Evolutionary conservation across 2,329 filamentous ascomycete genomes (phyloP).

Genomic region (Lecanicillium sp.): DNA sequence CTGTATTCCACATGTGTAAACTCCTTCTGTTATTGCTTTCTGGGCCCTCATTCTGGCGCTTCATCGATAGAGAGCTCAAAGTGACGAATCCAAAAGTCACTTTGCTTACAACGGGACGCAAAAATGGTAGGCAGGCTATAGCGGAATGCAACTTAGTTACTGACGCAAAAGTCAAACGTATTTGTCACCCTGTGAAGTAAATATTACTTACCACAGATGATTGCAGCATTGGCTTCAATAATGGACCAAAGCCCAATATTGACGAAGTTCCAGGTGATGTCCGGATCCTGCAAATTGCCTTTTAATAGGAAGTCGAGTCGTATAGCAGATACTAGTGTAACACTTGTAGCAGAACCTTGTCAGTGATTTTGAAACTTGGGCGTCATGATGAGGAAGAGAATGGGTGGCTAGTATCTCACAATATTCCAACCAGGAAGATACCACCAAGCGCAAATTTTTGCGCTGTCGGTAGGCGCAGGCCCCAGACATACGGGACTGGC

Average conservation of each 20-base stretch:
- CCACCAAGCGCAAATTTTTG: constrained; percentile 22
- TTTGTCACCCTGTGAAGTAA: no score
- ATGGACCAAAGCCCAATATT: constrained; percentile 20
- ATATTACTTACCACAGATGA: constrained; percentile 20
- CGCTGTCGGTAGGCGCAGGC: constrained; percentile 19
- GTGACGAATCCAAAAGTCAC: no score
- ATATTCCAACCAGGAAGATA: constrained; percentile 22
- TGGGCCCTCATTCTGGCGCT: no score
- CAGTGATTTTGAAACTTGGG: neutral
- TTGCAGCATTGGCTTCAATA: constrained; percentile 20
- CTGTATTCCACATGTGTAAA: no score
- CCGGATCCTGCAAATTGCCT: constrained; percentile 16
- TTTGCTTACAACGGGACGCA: no score
- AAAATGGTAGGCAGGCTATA: no score
- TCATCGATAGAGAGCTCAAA: no score
- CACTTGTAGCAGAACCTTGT: neutral
- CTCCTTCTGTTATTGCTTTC: no score
- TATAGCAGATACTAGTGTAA: constrained; percentile 18
- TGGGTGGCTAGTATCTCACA: constrained; percentile 16
- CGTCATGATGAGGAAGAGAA: no score
- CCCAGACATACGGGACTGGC: constrained; percentile 24
- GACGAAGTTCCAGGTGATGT: constrained; percentile 24
- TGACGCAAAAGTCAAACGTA: no score
- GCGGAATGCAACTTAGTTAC: no score
- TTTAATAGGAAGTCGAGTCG: constrained; percentile 15